Evolutionary conservation across 106 monocot genomes (phyloP).

Genomic region (Dendrobium nobile): DNA sequence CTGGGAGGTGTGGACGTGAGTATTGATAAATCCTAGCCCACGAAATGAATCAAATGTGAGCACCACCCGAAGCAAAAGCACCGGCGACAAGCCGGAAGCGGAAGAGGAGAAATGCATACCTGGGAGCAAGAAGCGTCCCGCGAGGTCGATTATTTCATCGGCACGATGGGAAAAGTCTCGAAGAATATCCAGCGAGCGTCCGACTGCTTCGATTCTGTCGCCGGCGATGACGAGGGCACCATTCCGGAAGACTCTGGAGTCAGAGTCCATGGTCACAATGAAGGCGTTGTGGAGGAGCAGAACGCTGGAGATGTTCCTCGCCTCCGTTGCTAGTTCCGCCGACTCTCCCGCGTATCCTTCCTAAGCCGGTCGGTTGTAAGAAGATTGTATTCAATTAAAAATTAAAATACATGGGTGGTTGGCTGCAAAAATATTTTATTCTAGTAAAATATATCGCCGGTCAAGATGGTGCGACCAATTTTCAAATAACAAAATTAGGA

Average conservation of each 20-base stretch:
- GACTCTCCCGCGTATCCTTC: not conserved
- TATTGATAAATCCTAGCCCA: conserved; percentile 70
- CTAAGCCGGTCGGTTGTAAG: not conserved
- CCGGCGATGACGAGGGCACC: conserved; percentile 55
- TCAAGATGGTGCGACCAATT: too few species aligned
- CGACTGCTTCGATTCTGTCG: conserved; percentile 60
- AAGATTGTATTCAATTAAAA: too few species aligned
- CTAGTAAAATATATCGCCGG: too few species aligned
- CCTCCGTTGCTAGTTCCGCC: not conserved
- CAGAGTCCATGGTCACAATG: conserved; percentile 69
- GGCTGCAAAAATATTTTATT: too few species aligned
- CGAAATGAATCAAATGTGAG: conserved; percentile 4
- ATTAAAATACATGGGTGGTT: too few species aligned
- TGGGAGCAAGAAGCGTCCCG: conserved; percentile 55
- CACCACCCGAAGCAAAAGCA: not conserved
- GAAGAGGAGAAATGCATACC: conserved; percentile 19
- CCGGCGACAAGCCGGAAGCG: not conserved
- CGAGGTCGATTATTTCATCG: conserved; percentile 51
- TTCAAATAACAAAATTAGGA: too few species aligned
- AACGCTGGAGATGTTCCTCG: not conserved
- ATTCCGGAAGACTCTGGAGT: conserved; percentile 50
- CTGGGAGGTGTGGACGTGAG: conserved; percentile 95
- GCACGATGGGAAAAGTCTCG: conserved; percentile 36
- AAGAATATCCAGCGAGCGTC: conserved; percentile 47
- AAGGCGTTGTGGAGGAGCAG: conserved; percentile 54